Conservation (phyloP, 2,329 filamentous ascomycete genomes). For the Cyclaneusma minus region DNA sequence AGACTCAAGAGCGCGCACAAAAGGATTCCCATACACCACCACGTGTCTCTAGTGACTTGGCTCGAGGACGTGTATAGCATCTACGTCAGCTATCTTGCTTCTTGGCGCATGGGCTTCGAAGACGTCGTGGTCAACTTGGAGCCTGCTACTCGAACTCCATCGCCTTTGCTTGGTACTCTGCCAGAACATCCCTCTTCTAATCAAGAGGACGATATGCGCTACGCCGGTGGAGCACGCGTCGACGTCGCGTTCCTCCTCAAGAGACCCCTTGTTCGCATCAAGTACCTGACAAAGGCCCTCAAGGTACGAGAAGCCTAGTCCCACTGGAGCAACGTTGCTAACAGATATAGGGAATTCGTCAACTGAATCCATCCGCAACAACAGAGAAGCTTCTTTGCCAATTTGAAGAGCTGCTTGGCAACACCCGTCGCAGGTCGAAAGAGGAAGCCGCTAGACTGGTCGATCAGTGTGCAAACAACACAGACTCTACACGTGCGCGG, state of each 20-base stretch:
- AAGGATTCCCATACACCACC: slow-evolving; percentile 59
- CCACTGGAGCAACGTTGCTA: slow-evolving; percentile 13
- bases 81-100: slow-evolving; percentile 72
- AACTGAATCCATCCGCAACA: slow-evolving; percentile 33
- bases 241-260: slow-evolving; percentile 91
- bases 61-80: slow-evolving; percentile 61
- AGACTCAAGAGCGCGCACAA: slow-evolving; percentile 68
- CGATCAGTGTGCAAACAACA: slow-evolving; percentile 74
- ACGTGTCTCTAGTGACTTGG: slow-evolving; percentile 64
- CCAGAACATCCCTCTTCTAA: background rate
- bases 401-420: slow-evolving; percentile 41
- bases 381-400: slow-evolving; percentile 11
- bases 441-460: slow-evolving; percentile 60
- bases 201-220: slow-evolving; percentile 34
- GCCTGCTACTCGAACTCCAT: slow-evolving; percentile 36
- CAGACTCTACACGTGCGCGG: slow-evolving; percentile 66
- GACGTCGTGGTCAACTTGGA: slow-evolving; percentile 89
- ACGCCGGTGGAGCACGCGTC: slow-evolving; percentile 72
- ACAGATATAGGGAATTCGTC: slow-evolving; percentile 30
- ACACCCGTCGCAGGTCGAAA: slow-evolving; percentile 57
- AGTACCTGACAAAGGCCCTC: slow-evolving; percentile 73
- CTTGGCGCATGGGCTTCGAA: slow-evolving; percentile 88
- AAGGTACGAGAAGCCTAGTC: slow-evolving; percentile 32
- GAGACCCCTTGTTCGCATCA: slow-evolving; percentile 72
- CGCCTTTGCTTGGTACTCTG: slow-evolving; percentile 34